A percentile compares a stretch with the other conserved stretches of the same genome.
Evolutionary conservation across 2,329 filamentous ascomycete species (phyloP).

Genomic region (Hirsutella rhossiliensis): DNA sequence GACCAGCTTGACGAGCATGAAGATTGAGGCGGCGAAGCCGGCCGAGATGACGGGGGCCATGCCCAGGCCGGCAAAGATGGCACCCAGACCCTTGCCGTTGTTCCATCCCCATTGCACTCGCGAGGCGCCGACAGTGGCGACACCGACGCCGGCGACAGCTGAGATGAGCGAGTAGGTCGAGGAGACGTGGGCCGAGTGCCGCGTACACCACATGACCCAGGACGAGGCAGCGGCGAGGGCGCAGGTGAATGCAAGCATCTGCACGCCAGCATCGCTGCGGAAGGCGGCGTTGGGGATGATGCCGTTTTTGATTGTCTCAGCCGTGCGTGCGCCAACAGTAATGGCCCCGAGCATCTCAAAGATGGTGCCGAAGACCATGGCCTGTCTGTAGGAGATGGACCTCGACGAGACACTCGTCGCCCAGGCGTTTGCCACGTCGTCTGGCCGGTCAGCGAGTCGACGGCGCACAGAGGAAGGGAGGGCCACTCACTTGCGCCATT

Average conservation of each 20-base stretch:
- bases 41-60: slow-evolving; percentile 61
- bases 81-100: slow-evolving; percentile 53
- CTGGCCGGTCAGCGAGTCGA: slow-evolving; percentile 21
- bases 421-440: slow-evolving; percentile 79
- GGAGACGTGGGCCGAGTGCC: slow-evolving; percentile 58
- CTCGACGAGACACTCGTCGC: slow-evolving; percentile 69
- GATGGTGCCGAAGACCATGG: slow-evolving; percentile 50
- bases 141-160: slow-evolving; percentile 53
- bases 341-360: slow-evolving; percentile 57
- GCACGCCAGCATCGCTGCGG: slow-evolving; percentile 47
- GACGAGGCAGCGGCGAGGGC: slow-evolving; percentile 49
- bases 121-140: slow-evolving; percentile 48
- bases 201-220: slow-evolving; percentile 72
- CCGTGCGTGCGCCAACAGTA: slow-evolving; percentile 53
- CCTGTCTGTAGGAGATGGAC: slow-evolving; percentile 58
- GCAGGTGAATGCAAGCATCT: slow-evolving; percentile 54
- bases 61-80: slow-evolving; percentile 57
- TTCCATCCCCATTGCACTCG: slow-evolving; percentile 61
- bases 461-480: neutral
- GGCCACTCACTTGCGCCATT: slow-evolving; percentile 59
- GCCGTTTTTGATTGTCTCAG: slow-evolving; percentile 66
- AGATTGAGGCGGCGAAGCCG: slow-evolving; percentile 53
- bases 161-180: slow-evolving; percentile 60
- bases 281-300: slow-evolving; percentile 52
- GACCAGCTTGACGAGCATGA: slow-evolving; percentile 51